phyloP scores from a whole-genome alignment of 2,329 filamentous ascomycete species.

The Aspergillus neoniger region DNA sequence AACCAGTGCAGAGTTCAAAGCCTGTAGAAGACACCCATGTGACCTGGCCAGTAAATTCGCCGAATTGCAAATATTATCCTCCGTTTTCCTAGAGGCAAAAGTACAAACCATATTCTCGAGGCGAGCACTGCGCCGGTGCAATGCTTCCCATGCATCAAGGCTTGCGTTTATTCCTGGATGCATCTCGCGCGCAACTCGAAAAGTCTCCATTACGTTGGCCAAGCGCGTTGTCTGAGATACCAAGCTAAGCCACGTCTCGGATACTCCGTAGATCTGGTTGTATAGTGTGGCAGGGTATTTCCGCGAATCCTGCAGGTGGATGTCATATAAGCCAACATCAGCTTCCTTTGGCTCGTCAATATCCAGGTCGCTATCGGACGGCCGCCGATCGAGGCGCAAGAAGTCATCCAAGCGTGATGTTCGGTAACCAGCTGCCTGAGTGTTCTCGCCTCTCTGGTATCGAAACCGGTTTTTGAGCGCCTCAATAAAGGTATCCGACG shows the following conservation, averaged over 20 bases:
- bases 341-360: slow-evolving; percentile 41
- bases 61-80: slow-evolving; percentile 15
- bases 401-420: slow-evolving; percentile 43
- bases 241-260: slow-evolving; percentile 48
- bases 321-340: slow-evolving; percentile 37
- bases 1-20: slow-evolving; percentile 43
- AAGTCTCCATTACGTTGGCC: slow-evolving; percentile 40
- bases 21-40: slow-evolving; percentile 39
- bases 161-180: slow-evolving; percentile 11
- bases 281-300: slow-evolving; percentile 40
- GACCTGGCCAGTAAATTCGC: slow-evolving; percentile 20
- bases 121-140: slow-evolving; percentile 31
- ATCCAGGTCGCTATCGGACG: slow-evolving; percentile 42
- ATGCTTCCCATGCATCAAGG: slow-evolving; percentile 29
- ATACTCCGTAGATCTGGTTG: slow-evolving; percentile 46
- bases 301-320: slow-evolving; percentile 43
- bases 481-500: slow-evolving; percentile 25
- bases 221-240: slow-evolving; percentile 48
- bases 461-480: slow-evolving; percentile 17
- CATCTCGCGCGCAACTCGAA: slow-evolving; percentile 23
- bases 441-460: not conserved
- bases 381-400: slow-evolving; percentile 37
- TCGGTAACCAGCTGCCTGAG: slow-evolving; percentile 16
- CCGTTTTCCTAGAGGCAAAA: slow-evolving; percentile 26
- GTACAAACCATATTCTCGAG: slow-evolving; percentile 38